These are phyloP conservation scores for Cyclotella cryptica DNA, from an alignment of 108 stramenopile species.

Conservation along the genomic window DNA sequence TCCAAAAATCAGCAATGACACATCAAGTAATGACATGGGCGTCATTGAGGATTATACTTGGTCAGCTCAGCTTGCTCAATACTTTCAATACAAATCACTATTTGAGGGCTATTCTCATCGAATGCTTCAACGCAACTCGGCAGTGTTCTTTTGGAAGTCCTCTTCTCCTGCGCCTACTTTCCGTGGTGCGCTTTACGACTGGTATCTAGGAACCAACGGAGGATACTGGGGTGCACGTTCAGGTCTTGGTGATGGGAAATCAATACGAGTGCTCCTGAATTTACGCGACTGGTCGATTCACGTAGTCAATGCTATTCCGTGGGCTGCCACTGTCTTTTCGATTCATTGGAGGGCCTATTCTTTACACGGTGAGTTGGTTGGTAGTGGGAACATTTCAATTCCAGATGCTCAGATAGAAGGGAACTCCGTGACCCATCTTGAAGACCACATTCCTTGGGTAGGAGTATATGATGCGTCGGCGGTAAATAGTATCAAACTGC, in stretches of 20 bases:
- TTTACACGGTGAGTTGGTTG: constrained; percentile 24
- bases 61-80: constrained; percentile 56
- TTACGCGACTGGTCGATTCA: constrained; percentile 32
- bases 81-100: constrained; percentile 51
- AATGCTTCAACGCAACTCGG: constrained; percentile 48
- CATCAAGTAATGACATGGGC: constrained; percentile 23
- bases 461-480: not conserved
- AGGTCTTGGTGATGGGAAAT: constrained; percentile 30
- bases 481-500: not conserved
- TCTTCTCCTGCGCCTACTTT: constrained; percentile 58
- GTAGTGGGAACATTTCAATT: constrained; percentile 8
- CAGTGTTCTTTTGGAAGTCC: constrained; percentile 56
- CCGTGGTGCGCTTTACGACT: constrained; percentile 62
- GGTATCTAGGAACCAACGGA: constrained; percentile 56
- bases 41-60: constrained; percentile 41
- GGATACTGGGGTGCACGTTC: constrained; percentile 53
- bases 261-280: constrained; percentile 34
- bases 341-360: constrained; percentile 36
- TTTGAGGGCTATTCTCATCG: constrained; percentile 40
- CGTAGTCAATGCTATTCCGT: constrained; percentile 32
- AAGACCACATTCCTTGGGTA: constrained; percentile 31
- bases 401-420: not conserved
- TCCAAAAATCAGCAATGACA: constrained; percentile 26
- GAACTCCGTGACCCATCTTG: constrained; percentile 30
- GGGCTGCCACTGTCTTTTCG: not conserved